A percentile compares a stretch with the other conserved stretches of the same genome.
phyloP scores from a whole-genome alignment of 129 eudicot species.

The Arctium minus region DNA sequence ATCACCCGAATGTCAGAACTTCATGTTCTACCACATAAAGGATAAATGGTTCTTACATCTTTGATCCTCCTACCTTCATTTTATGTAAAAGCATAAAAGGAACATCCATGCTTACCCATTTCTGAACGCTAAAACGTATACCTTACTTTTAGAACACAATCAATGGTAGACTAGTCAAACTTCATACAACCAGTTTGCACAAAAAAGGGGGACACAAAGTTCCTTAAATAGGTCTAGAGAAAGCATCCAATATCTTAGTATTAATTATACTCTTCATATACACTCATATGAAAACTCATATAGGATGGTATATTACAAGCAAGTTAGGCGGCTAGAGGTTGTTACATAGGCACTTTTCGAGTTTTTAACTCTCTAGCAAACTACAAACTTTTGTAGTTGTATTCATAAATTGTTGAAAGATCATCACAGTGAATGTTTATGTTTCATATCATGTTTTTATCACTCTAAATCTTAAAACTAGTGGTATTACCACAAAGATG shows the following conservation, averaged over 20 bases:
- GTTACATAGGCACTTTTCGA: background rate
- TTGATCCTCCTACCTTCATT: background rate
- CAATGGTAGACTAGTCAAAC: background rate
- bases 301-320: background rate
- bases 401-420: background rate
- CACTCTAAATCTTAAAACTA: background rate
- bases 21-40: background rate
- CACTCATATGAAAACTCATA: background rate
- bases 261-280: background rate
- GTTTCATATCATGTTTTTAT: background rate
- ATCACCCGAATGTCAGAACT: background rate
- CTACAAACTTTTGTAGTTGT: background rate
- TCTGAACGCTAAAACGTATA: background rate
- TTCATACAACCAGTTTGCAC: background rate
- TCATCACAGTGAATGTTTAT: background rate
- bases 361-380: background rate
- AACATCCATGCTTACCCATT: background rate
- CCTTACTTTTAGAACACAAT: background rate
- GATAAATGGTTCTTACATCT: background rate
- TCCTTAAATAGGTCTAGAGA: background rate
- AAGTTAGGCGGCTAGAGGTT: background rate
- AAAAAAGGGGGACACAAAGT: background rate
- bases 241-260: background rate
- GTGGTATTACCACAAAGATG: slow-evolving; percentile 4
- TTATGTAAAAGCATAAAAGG: background rate